Conservation (phyloP, 345 rosid genomes). For the Salix udensis region DNA sequence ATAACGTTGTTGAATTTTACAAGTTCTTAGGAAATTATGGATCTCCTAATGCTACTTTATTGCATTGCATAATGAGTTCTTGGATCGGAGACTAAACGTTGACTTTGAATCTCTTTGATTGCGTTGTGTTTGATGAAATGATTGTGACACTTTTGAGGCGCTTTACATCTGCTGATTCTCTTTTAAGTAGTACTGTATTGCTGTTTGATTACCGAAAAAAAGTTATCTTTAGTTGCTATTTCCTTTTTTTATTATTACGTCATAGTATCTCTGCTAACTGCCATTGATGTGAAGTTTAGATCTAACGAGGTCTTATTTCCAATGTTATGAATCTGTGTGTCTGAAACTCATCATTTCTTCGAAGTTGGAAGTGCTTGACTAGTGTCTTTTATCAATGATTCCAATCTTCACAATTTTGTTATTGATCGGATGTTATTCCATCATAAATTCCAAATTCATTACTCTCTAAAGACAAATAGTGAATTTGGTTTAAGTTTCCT, state of each 20-base stretch:
- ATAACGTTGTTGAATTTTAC: not conserved
- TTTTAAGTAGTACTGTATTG: not conserved
- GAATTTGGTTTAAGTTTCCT: too few species aligned
- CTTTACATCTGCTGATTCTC: not conserved
- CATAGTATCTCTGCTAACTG: not conserved
- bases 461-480: not conserved
- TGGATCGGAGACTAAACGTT: constrained; percentile 2
- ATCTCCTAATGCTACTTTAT: not conserved
- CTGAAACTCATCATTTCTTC: not conserved
- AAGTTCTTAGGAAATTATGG: not conserved
- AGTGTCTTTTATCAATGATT: not conserved
- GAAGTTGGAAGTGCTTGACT: not conserved
- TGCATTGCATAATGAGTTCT: not conserved
- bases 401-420: not conserved
- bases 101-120: not conserved
- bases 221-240: not conserved
- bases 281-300: constrained; percentile 7
- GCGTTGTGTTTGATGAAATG: constrained; percentile 7
- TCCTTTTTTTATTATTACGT: not conserved
- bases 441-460: not conserved
- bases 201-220: not conserved
- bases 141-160: not conserved
- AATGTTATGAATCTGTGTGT: not conserved
- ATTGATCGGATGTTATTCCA: not conserved
- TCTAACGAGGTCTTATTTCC: constrained; percentile 9